phyloP scores from a whole-genome alignment of 2,329 filamentous ascomycete species.

The Apiospora malaysiana region DNA sequence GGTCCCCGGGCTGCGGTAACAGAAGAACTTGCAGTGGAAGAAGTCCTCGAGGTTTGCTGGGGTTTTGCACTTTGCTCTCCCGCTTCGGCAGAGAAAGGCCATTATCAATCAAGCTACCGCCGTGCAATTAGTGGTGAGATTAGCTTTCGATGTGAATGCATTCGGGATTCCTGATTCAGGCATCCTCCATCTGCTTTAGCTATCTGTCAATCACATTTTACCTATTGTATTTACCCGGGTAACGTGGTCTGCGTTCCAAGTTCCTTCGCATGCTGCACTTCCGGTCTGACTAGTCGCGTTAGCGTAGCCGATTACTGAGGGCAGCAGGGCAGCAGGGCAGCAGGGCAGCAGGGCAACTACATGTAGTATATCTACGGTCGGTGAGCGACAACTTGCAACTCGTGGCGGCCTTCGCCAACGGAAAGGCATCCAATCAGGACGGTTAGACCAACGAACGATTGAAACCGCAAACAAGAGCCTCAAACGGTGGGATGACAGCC shows the following conservation, averaged over 20 bases:
- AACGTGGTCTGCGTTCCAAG: background rate
- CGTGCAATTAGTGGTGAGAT: background rate
- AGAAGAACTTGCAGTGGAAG: too few relatives aligned
- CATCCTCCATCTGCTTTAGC: too few relatives aligned
- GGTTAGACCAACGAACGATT: background rate
- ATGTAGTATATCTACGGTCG: too few relatives aligned
- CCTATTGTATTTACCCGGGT: background rate
- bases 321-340: too few relatives aligned
- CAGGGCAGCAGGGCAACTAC: too few relatives aligned
- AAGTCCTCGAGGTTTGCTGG: too few relatives aligned
- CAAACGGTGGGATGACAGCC: background rate
- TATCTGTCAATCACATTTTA: too few relatives aligned
- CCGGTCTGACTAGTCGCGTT: background rate
- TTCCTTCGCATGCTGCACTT: background rate
- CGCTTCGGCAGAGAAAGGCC: background rate
- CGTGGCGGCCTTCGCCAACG: background rate
- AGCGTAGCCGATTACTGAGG: background rate
- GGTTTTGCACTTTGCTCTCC: too few relatives aligned
- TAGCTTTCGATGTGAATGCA: background rate
- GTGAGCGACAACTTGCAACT: background rate
- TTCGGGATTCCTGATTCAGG: too few relatives aligned
- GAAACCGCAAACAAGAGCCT: slow-evolving; percentile 1
- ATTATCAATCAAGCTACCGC: background rate
- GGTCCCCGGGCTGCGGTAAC: background rate
- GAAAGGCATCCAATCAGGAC: background rate